phyloP scores from a whole-genome alignment of 306 rosid genomes.

The Calophaca sinica region DNA sequence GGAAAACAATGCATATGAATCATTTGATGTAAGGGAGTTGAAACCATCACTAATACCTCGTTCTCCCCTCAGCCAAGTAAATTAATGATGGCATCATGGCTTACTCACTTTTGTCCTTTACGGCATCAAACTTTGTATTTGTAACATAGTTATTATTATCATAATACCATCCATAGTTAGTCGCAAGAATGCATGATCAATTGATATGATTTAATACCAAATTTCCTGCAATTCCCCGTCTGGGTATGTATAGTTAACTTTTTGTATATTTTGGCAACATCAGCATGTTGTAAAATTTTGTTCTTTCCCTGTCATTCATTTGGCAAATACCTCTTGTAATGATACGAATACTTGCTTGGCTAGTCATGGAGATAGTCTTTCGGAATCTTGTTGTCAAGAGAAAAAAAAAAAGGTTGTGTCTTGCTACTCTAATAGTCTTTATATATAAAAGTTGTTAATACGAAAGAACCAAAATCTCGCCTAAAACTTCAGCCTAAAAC shows the following conservation, averaged over 20 bases:
- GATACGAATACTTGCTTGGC: neutral
- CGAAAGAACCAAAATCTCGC: too few species aligned
- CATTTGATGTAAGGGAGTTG: conserved; percentile 68
- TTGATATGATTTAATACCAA: conserved; percentile 26
- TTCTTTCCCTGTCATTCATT: neutral
- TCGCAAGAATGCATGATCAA: conserved; percentile 14
- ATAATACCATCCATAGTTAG: conserved; percentile 12
- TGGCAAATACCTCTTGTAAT: conserved; percentile 12
- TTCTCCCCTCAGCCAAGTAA: conserved; percentile 77
- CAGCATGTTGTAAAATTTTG: conserved; percentile 15
- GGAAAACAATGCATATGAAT: conserved; percentile 78
- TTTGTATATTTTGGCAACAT: conserved; percentile 54
- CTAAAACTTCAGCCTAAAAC: too few species aligned
- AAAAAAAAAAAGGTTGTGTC: neutral
- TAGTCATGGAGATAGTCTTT: neutral
- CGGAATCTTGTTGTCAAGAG: neutral
- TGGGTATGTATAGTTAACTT: conserved; percentile 48
- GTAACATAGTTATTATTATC: conserved; percentile 46
- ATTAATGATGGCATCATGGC: conserved; percentile 42
- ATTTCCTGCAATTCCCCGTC: conserved; percentile 54
- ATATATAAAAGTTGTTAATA: too few species aligned
- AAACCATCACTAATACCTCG: conserved; percentile 91
- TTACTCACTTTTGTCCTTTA: neutral
- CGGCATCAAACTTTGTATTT: conserved; percentile 52
- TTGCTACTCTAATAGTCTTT: too few species aligned